Evolutionary conservation across 2,329 filamentous ascomycete genomes (phyloP).

Genomic region (Phialophora expanda): DNA sequence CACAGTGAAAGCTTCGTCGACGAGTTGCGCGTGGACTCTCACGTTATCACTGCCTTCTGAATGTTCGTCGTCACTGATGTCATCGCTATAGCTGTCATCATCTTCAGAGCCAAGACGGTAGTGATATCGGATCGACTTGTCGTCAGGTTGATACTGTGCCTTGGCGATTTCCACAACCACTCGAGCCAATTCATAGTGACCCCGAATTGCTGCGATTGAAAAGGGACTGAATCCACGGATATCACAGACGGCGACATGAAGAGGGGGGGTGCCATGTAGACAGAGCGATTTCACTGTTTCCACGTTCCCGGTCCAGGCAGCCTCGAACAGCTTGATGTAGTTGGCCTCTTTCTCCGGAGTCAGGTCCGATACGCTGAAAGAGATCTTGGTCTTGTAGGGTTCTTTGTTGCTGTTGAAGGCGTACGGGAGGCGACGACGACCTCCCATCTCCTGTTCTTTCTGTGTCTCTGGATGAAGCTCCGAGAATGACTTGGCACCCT

Average conservation of each 20-base stretch:
- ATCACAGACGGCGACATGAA: conserved; percentile 68
- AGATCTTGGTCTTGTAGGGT: conserved; percentile 58
- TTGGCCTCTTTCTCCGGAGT: conserved; percentile 61
- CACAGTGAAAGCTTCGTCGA: conserved; percentile 73
- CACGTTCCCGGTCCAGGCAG: conserved; percentile 73
- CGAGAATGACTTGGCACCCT: conserved; percentile 69
- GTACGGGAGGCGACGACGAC: conserved; percentile 16
- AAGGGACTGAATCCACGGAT: conserved; percentile 63
- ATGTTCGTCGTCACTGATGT: conserved; percentile 41
- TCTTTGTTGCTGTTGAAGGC: conserved; percentile 29
- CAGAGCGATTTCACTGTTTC: conserved; percentile 69
- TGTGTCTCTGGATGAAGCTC: conserved; percentile 66
- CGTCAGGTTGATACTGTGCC: conserved; percentile 68
- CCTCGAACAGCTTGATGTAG: conserved; percentile 67
- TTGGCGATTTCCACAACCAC: conserved; percentile 72
- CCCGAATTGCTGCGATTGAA: conserved; percentile 68
- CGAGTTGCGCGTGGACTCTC: conserved; percentile 55
- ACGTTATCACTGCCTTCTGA: conserved; percentile 43
- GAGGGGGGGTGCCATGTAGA: conserved; percentile 65
- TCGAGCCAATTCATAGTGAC: conserved; percentile 67
- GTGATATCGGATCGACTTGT: conserved; percentile 55
- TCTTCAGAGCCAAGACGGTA: conserved; percentile 47
- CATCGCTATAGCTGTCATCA: conserved; percentile 47
- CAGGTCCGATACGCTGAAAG: conserved; percentile 57
- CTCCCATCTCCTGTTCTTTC: conserved; percentile 51